A percentile compares a stretch with the other conserved stretches of the same genome.
phyloP scores from a whole-genome alignment of 108 stramenopile genomes.

The Chaetoceros tenuissimus region DNA sequence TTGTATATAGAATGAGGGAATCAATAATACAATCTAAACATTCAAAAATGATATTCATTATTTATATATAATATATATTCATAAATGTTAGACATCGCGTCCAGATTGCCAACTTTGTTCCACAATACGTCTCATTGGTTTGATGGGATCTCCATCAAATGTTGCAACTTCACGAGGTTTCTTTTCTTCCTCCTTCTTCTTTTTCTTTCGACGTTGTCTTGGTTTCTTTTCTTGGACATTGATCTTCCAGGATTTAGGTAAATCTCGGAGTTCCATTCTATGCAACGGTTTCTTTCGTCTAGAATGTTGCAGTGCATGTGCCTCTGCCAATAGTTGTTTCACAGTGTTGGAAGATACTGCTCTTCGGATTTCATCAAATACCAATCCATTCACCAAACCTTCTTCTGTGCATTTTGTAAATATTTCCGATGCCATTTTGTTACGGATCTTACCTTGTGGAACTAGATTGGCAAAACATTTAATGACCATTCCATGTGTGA shows the following conservation, averaged over 20 bases:
- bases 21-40: too few species aligned
- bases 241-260: slow-evolving; percentile 36
- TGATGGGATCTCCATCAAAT: background rate
- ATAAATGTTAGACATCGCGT: slow-evolving; percentile 35
- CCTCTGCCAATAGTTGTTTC: slow-evolving; percentile 12
- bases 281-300: slow-evolving; percentile 9
- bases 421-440: slow-evolving; percentile 36
- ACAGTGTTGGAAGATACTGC: slow-evolving; percentile 27
- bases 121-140: slow-evolving; percentile 6
- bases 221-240: slow-evolving; percentile 17
- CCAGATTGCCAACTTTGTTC: slow-evolving; percentile 37
- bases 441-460: slow-evolving; percentile 35
- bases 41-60: too few species aligned
- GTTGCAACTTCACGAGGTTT: background rate
- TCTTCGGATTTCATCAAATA: slow-evolving; percentile 50
- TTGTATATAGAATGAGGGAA: too few species aligned
- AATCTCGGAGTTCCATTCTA: slow-evolving; percentile 18
- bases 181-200: slow-evolving; percentile 2
- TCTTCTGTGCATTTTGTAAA: slow-evolving; percentile 41
- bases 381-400: slow-evolving; percentile 49
- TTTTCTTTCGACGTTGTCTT: slow-evolving; percentile 1
- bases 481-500: slow-evolving; percentile 56
- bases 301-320: slow-evolving; percentile 9
- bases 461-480: slow-evolving; percentile 55
- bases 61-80: background rate